Conservation (phyloP, 352 stramenopile species). For the Globisporangium echinulatum region DNA sequence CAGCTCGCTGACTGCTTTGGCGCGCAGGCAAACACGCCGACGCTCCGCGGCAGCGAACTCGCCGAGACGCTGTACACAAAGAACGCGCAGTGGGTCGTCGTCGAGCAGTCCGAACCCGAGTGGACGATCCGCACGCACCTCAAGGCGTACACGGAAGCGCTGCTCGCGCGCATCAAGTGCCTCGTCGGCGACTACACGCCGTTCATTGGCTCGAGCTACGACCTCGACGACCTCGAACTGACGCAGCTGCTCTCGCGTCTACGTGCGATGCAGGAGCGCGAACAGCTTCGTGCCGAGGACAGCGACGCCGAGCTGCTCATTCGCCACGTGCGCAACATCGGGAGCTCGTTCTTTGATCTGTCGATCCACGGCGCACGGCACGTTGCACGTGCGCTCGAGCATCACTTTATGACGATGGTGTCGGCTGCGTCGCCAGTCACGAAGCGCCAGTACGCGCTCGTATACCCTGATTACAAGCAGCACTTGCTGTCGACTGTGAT, state of each 20-base stretch:
- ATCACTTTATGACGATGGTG: slow-evolving; percentile 29
- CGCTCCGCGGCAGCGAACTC: slow-evolving; percentile 36
- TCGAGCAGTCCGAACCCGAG: slow-evolving; percentile 30
- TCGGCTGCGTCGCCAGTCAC: slow-evolving; percentile 2
- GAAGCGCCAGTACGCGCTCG: slow-evolving; percentile 24
- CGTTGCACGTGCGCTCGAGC: slow-evolving; percentile 26
- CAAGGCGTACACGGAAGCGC: slow-evolving; percentile 38
- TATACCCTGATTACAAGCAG: slow-evolving; percentile 18
- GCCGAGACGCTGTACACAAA: slow-evolving; percentile 47
- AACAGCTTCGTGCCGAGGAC: slow-evolving; percentile 2
- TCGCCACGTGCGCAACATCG: slow-evolving; percentile 35
- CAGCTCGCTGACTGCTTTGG: slow-evolving; percentile 44
- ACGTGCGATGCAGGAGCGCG: slow-evolving; percentile 15
- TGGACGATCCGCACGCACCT: slow-evolving; percentile 30
- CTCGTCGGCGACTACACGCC: slow-evolving; percentile 27
- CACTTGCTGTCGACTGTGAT: slow-evolving; percentile 30
- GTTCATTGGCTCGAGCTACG: slow-evolving; percentile 39
- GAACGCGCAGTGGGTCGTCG: slow-evolving; percentile 49
- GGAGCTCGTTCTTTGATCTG: slow-evolving; percentile 40
- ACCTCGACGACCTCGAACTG: slow-evolving; percentile 43
- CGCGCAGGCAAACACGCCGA: slow-evolving; percentile 54
- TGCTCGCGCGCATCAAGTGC: slow-evolving; percentile 22
- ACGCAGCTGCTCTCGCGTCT: slow-evolving; percentile 46
- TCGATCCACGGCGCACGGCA: slow-evolving; percentile 36
- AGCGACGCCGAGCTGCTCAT: slow-evolving; percentile 41